Conservation (phyloP, 1,284 basidiomycete species). For the Afroboletus lepidellus region DNA sequence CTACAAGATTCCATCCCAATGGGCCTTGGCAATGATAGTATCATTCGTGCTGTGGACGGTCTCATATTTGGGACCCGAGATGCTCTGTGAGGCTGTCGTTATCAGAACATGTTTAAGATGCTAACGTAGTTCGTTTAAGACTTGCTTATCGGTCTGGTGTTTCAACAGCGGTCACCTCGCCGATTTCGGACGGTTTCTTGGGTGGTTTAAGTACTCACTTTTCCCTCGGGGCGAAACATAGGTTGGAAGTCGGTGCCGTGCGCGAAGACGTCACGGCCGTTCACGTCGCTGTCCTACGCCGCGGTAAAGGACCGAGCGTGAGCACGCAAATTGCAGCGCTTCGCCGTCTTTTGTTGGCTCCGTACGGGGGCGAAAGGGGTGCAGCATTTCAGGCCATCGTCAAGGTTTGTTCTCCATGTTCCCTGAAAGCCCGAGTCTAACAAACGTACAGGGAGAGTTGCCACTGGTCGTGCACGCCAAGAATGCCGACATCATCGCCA, state of each 20-base stretch:
- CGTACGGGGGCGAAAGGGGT: slow-evolving; percentile 46
- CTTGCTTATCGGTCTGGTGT: slow-evolving; percentile 67
- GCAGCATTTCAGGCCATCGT: slow-evolving; percentile 55
- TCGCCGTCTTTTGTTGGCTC: slow-evolving; percentile 57
- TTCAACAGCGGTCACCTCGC: slow-evolving; percentile 57
- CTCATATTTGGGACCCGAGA: slow-evolving; percentile 71
- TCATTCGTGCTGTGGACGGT: slow-evolving; percentile 73
- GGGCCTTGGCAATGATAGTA: slow-evolving; percentile 50
- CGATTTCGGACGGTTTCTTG: slow-evolving; percentile 56
- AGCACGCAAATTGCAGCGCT: slow-evolving; percentile 67
- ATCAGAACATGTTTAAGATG: not conserved
- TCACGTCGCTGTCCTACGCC: slow-evolving; percentile 51
- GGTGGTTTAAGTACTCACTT: slow-evolving; percentile 67
- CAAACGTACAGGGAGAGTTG: slow-evolving; percentile 40
- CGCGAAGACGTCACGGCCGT: slow-evolving; percentile 59
- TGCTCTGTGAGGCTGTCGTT: slow-evolving; percentile 54
- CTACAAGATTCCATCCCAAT: slow-evolving; percentile 44
- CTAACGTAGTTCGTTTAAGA: slow-evolving; percentile 34
- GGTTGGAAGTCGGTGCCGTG: slow-evolving; percentile 67
- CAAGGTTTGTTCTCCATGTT: slow-evolving; percentile 15
- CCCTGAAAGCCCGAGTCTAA: slow-evolving; percentile 4
- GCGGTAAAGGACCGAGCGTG: slow-evolving; percentile 41
- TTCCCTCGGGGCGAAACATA: slow-evolving; percentile 60
- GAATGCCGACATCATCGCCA: slow-evolving; percentile 77
- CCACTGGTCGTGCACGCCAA: slow-evolving; percentile 57